Conservation (phyloP, 495 filamentous ascomycete genomes). For the Trichodelitschia bisporula region DNA sequence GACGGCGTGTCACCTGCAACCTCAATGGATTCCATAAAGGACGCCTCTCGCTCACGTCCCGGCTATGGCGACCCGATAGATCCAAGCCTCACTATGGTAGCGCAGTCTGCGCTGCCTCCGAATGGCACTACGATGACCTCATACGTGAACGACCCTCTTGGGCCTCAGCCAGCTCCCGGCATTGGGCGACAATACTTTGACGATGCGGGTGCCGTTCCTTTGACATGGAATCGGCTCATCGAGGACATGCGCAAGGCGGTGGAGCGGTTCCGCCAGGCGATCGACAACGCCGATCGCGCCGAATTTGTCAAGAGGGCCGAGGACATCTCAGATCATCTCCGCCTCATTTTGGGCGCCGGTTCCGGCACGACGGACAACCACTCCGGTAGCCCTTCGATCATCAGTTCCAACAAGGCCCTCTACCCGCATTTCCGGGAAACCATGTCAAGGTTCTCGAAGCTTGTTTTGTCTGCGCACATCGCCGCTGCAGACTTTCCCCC, state of each 20-base stretch:
- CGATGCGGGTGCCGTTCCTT: conserved; percentile 42
- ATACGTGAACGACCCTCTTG: conserved; percentile 33
- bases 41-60: conserved; percentile 19
- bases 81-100: conserved; percentile 20
- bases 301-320: conserved; percentile 85
- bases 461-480: conserved; percentile 95
- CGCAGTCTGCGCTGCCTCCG: conserved; percentile 21
- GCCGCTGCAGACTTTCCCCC: conserved; percentile 80
- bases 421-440: conserved; percentile 97
- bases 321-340: conserved; percentile 89
- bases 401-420: conserved; percentile 83
- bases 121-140: conserved; percentile 38
- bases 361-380: conserved; percentile 96
- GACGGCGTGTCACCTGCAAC: conserved; percentile 70
- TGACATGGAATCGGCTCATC: conserved; percentile 73
- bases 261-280: conserved; percentile 65
- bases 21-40: conserved; percentile 72
- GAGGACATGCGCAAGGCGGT: conserved; percentile 77
- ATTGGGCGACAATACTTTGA: conserved; percentile 66
- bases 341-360: conserved; percentile 78
- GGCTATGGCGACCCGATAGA: conserved; percentile 19
- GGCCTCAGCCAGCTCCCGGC: conserved; percentile 22
- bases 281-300: conserved; percentile 52
- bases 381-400: conserved; percentile 96
- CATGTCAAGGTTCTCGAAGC: conserved; percentile 98